A percentile compares a stretch with the other conserved stretches of the same genome.
These are phyloP conservation scores for Diaporthe sp. DNA, from an alignment of 2,329 filamentous ascomycete genomes.

Conservation along the genomic window DNA sequence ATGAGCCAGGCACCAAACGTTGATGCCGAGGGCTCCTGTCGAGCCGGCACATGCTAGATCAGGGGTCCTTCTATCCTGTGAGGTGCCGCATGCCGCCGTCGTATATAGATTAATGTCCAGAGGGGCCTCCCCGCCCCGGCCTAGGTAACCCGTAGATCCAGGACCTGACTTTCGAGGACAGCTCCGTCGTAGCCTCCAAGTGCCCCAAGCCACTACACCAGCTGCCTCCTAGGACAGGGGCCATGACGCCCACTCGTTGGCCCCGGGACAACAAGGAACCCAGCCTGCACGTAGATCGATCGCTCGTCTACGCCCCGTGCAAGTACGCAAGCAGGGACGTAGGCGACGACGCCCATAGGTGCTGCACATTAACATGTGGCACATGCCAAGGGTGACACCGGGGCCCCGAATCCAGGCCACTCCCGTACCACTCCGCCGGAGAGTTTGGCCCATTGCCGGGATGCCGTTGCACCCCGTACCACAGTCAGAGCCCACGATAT, in stretches of 20 bases:
- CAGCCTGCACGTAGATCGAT: not conserved
- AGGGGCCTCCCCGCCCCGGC: constrained; percentile 1
- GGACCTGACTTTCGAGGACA: not conserved
- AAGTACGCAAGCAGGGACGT: not conserved
- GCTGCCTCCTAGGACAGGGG: not conserved
- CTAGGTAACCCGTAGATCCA: not conserved
- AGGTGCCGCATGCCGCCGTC: not conserved
- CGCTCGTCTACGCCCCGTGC: not conserved
- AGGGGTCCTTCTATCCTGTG: not conserved
- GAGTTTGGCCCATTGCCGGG: constrained; percentile 25
- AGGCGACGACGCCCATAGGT: not conserved
- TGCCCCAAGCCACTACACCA: not conserved
- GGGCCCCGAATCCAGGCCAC: not conserved
- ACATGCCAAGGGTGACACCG: constrained; percentile 19
- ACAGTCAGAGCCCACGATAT: not conserved
- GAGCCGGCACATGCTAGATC: not conserved
- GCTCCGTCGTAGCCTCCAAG: not conserved
- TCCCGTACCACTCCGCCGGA: constrained; percentile 30
- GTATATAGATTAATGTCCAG: constrained; percentile 1
- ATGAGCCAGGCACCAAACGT: not conserved
- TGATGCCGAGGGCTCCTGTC: not conserved
- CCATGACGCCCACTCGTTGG: not conserved
- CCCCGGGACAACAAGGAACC: not conserved
- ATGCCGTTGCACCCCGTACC: constrained; percentile 18
- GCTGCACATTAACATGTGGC: not conserved